phyloP scores from a whole-genome alignment of 208 protist genomes.

The Spongospora subterranea region DNA sequence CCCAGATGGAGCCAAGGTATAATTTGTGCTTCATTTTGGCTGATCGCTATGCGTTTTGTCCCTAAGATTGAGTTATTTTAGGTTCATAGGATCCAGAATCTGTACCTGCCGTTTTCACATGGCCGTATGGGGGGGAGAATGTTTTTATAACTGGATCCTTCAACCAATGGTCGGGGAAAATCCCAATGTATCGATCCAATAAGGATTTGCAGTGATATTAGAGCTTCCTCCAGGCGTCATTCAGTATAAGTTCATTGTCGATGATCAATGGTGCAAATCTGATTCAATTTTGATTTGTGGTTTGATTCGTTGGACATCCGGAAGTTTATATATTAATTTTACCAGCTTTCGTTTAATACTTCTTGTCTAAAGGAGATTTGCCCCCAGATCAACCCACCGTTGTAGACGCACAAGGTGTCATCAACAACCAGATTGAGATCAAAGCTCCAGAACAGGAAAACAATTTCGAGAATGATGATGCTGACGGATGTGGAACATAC shows the following conservation, averaged over 20 bases:
- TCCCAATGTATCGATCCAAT: slow-evolving; percentile 47
- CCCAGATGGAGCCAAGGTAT: too few species aligned
- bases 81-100: neutral
- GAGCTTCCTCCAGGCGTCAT: slow-evolving; percentile 53
- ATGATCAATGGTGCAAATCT: slow-evolving; percentile 55
- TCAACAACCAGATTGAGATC: slow-evolving; percentile 49
- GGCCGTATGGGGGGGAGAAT: slow-evolving; percentile 38
- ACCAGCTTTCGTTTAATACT: too few species aligned
- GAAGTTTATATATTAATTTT: too few species aligned
- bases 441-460: neutral
- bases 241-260: slow-evolving; percentile 57
- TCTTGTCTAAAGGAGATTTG: neutral
- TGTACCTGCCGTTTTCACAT: slow-evolving; percentile 32
- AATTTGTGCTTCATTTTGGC: too few species aligned
- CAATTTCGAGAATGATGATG: neutral
- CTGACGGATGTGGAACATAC: neutral
- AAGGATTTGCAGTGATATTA: slow-evolving; percentile 37
- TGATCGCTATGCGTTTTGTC: too few species aligned
- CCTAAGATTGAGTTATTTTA: too few species aligned
- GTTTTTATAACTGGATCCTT: slow-evolving; percentile 37
- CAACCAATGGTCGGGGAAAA: slow-evolving; percentile 41
- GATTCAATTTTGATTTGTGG: too few species aligned
- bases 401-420: neutral
- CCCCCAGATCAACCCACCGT: slow-evolving; percentile 43
- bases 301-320: too few species aligned